Percentiles rank a stretch among this genome's conserved stretches.
phyloP scores from a whole-genome alignment of 805 yeast species.

The Lipomyces orientalis region DNA sequence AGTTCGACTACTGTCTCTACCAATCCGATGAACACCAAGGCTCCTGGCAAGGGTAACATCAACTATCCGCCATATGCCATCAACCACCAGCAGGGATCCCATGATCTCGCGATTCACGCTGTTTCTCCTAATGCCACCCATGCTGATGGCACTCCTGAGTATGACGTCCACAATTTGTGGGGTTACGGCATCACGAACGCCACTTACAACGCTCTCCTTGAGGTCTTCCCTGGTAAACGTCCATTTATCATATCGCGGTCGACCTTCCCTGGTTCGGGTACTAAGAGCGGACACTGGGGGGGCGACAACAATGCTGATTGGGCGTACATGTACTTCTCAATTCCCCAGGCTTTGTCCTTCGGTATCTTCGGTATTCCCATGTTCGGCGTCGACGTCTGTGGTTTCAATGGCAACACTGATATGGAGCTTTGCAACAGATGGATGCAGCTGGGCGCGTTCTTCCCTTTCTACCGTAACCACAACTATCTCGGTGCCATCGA shows the following conservation, averaged over 20 bases:
- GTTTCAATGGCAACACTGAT: conserved; percentile 29
- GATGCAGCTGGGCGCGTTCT: conserved; percentile 47
- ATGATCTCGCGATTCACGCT: conserved; percentile 39
- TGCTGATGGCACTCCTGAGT: conserved; percentile 45
- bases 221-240: conserved; percentile 32
- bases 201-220: conserved; percentile 11
- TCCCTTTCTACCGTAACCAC: conserved; percentile 46
- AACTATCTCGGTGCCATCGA: conserved; percentile 42
- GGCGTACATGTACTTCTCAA: conserved; percentile 56
- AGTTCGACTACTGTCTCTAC: background rate
- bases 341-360: conserved; percentile 74
- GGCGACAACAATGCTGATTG: conserved; percentile 50
- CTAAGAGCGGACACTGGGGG: conserved; percentile 80
- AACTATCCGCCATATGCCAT: conserved; percentile 49
- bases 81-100: conserved; percentile 40
- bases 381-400: conserved; percentile 27
- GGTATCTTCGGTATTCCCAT: conserved; percentile 16
- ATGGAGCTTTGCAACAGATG: conserved; percentile 39
- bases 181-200: conserved; percentile 37
- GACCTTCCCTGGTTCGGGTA: conserved; percentile 78
- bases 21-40: conserved; percentile 4
- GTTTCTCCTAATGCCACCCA: conserved; percentile 40
- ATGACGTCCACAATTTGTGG: conserved; percentile 44
- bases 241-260: conserved; percentile 79
- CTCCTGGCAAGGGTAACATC: conserved; percentile 43